These are phyloP conservation scores for Pseudonitzschia delicatissima DNA, from an alignment of 108 stramenopile species.

Conservation along the genomic window DNA sequence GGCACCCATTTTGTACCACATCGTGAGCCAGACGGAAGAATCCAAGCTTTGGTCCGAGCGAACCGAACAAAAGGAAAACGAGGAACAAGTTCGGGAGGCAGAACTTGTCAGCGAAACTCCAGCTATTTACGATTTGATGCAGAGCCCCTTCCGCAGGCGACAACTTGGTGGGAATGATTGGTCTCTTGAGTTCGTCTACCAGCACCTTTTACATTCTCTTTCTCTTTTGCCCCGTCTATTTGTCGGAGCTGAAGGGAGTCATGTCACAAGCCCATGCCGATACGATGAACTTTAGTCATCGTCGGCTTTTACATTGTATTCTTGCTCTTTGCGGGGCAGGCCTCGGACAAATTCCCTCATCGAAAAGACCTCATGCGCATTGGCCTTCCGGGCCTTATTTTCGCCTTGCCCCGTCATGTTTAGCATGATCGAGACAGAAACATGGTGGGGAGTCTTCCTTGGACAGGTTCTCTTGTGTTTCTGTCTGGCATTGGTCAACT, in stretches of 20 bases:
- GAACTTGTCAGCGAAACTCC: conserved; percentile 19
- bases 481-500: conserved; percentile 49
- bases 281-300: conserved; percentile 54
- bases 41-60: conserved; percentile 57
- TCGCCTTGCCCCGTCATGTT: conserved; percentile 62
- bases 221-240: conserved; percentile 60
- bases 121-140: conserved; percentile 50
- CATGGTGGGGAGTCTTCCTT: conserved; percentile 42
- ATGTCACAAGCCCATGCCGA: conserved; percentile 57
- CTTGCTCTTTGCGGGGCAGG: conserved; percentile 37
- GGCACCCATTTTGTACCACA: conserved; percentile 49
- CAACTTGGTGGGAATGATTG: conserved; percentile 60
- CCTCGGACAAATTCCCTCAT: conserved; percentile 56
- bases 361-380: conserved; percentile 58
- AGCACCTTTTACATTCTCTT: conserved; percentile 61
- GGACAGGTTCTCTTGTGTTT: conserved; percentile 50
- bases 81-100: conserved; percentile 41
- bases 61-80: conserved; percentile 41
- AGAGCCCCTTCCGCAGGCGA: conserved; percentile 55
- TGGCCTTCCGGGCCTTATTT: conserved; percentile 54
- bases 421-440: conserved; percentile 60
- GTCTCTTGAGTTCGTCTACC: conserved; percentile 41
- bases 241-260: conserved; percentile 52
- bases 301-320: conserved; percentile 52
- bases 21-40: conserved; percentile 58